Percentiles rank a stretch among this genome's conserved stretches.
Conservation (phyloP, 495 filamentous ascomycete species). For the Cercophora sp. region DNA sequence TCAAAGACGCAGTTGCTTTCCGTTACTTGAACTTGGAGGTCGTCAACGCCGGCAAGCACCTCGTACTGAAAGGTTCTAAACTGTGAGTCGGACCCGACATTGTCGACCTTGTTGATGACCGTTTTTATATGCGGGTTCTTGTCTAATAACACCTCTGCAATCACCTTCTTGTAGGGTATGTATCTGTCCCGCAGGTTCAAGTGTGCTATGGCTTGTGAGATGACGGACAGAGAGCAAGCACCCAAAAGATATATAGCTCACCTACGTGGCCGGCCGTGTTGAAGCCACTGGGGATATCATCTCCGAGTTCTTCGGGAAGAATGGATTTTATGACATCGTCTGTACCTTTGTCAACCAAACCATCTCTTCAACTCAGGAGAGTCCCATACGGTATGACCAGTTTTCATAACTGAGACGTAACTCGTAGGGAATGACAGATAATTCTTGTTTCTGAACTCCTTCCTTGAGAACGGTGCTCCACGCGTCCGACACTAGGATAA, state of each 20-base stretch:
- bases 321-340: conserved; percentile 79
- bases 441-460: conserved; percentile 59
- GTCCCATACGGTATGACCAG: conserved; percentile 70
- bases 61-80: conserved; percentile 95
- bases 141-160: conserved; percentile 79
- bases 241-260: conserved; percentile 31
- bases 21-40: conserved; percentile 72
- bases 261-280: conserved; percentile 83
- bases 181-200: conserved; percentile 82
- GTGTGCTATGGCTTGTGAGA: conserved; percentile 55
- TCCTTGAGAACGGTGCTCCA: conserved; percentile 68
- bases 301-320: conserved; percentile 58
- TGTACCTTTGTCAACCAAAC: conserved; percentile 28
- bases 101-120: conserved; percentile 93
- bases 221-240: background rate
- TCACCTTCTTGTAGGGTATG: conserved; percentile 75
- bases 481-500: conserved; percentile 59
- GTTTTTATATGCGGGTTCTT: conserved; percentile 76
- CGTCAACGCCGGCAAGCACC: conserved; percentile 72
- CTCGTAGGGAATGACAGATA: conserved; percentile 68
- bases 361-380: background rate
- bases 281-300: conserved; percentile 82
- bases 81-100: conserved; percentile 76
- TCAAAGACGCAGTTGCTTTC: conserved; percentile 61
- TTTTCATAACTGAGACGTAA: conserved; percentile 75